Evolutionary conservation across 352 stramenopile species (phyloP).

Genomic region (Globisporangium heterothallicum): DNA sequence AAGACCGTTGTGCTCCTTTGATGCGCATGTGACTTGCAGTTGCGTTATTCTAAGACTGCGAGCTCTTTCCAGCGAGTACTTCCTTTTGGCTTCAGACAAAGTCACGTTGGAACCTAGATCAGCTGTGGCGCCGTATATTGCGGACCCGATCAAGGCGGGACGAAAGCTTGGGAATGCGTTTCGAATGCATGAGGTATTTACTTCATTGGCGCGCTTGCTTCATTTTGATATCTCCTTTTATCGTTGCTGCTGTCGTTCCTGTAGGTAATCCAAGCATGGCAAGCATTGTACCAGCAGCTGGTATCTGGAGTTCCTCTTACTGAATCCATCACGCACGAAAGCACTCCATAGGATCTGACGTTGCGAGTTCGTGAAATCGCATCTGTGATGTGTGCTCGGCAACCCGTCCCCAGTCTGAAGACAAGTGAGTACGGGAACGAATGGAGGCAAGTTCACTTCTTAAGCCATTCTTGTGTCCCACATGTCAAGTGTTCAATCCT

Average conservation of each 20-base stretch:
- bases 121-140: conserved; percentile 56
- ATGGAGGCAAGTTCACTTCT: no score
- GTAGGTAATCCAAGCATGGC: conserved; percentile 35
- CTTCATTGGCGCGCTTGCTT: not conserved
- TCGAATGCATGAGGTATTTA: conserved; percentile 65
- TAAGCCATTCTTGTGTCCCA: no score
- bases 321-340: conserved; percentile 2
- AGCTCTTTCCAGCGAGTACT: conserved; percentile 49
- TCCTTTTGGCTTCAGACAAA: conserved; percentile 51
- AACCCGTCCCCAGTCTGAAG: no score
- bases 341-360: not conserved
- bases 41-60: not conserved
- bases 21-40: not conserved
- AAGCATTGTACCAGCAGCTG: conserved; percentile 28
- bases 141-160: conserved; percentile 63
- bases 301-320: conserved; percentile 17
- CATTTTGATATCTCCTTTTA: not conserved
- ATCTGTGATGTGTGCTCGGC: no score
- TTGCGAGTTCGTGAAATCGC: not conserved
- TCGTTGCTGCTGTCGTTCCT: not conserved
- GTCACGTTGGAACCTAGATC: conserved; percentile 23
- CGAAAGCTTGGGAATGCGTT: conserved; percentile 79
- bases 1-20: conserved; percentile 10
- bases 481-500: no score
- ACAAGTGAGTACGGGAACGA: no score